A percentile compares a stretch with the other conserved stretches of the same genome.
Evolutionary conservation across 2,329 filamentous ascomycete species (phyloP).

Genomic region (Fonsecaea multimorphosa): DNA sequence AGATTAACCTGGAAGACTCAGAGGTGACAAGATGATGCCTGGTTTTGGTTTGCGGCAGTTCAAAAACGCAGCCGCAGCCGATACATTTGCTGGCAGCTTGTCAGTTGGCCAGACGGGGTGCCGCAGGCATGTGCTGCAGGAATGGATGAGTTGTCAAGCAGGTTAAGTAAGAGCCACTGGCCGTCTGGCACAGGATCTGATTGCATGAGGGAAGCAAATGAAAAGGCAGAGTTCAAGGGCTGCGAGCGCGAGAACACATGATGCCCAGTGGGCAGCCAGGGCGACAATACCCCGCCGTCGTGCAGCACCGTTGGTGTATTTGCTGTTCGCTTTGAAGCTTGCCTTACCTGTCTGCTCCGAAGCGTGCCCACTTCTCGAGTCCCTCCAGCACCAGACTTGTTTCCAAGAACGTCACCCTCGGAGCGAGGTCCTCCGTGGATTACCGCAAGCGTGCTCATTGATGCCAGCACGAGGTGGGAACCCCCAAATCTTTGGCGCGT

Average conservation of each 20-base stretch:
- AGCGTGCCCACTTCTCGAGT: constrained; percentile 6
- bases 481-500: constrained; percentile 7
- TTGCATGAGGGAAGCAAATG: constrained; percentile 12
- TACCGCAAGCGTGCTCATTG: constrained; percentile 2
- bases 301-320: constrained; percentile 9
- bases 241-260: constrained; percentile 14
- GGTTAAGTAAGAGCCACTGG: constrained; percentile 11
- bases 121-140: constrained; percentile 22
- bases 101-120: constrained; percentile 4
- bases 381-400: neutral
- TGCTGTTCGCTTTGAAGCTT: constrained; percentile 1
- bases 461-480: neutral
- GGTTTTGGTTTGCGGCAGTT: constrained; percentile 23
- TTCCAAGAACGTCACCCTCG: constrained; percentile 13
- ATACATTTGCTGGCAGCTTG: constrained; percentile 23
- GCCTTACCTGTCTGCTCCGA: neutral
- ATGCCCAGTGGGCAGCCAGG: constrained; percentile 2
- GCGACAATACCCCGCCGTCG: constrained; percentile 11
- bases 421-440: constrained; percentile 17
- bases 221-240: constrained; percentile 14
- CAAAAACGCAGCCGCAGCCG: constrained; percentile 21
- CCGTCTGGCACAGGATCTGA: constrained; percentile 5
- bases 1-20: constrained; percentile 18
- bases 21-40: constrained; percentile 17
- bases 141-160: constrained; percentile 22